Conservation (phyloP, 192 early-diverging fungal genomes). For the Mortierella claussenii region DNA sequence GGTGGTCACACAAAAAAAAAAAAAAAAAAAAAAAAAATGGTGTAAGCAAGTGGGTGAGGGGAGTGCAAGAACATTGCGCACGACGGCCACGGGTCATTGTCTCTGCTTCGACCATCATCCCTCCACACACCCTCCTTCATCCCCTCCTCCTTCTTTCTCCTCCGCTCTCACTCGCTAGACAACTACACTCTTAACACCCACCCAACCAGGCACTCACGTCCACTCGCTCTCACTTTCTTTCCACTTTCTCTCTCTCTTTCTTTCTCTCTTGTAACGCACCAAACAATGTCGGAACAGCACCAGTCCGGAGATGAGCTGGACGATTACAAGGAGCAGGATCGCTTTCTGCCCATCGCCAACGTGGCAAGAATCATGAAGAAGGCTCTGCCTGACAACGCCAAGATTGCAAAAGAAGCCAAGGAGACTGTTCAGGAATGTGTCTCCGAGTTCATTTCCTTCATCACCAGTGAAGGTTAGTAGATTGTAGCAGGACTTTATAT, state of each 20-base stretch:
- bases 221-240: neutral
- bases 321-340: constrained; percentile 94
- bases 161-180: too few species aligned
- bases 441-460: constrained; percentile 97
- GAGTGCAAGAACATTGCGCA: too few species aligned
- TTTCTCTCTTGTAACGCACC: neutral
- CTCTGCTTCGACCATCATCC: too few species aligned
- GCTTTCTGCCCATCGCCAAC: constrained; percentile 94
- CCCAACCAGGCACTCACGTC: too few species aligned
- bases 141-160: too few species aligned
- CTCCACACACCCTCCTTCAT: too few species aligned
- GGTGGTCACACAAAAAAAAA: constrained; percentile 15
- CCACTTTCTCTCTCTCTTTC: neutral
- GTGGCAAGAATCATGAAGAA: constrained; percentile 98
- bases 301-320: constrained; percentile 73
- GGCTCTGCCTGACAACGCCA: constrained; percentile 95
- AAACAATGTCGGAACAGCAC: constrained; percentile 56
- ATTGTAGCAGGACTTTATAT: too few species aligned
- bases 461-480: constrained; percentile 90
- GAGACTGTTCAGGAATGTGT: constrained; percentile 97
- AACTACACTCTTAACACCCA: too few species aligned
- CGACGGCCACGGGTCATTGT: too few species aligned
- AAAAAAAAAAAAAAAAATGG: constrained; percentile 17
- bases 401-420: constrained; percentile 99
- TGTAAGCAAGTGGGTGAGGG: neutral